Percentiles rank a stretch among this genome's conserved stretches.
Evolutionary conservation across 1,284 basidiomycete genomes (phyloP).

Genomic region (Bondarzewia mesenterica): DNA sequence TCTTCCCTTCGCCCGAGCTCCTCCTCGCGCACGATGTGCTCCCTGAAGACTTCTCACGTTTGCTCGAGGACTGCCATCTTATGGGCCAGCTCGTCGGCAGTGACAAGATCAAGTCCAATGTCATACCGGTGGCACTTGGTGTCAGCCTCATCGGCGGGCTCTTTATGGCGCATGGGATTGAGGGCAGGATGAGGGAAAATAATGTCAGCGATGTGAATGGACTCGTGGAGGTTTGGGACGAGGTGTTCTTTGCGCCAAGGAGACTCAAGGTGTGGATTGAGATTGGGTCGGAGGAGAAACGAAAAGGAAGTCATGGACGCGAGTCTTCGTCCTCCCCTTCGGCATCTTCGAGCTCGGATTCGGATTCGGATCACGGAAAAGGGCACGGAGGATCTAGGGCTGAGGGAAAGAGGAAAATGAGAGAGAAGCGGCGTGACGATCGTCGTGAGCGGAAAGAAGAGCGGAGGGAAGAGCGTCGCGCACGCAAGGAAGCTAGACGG

Average conservation of each 20-base stretch:
- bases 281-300: not conserved
- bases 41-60: constrained; percentile 3
- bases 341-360: not conserved
- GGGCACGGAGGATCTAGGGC: too few species aligned
- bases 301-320: not conserved
- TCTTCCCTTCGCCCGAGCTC: not conserved
- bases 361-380: not conserved
- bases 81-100: not conserved
- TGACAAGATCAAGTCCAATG: not conserved
- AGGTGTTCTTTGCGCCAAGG: constrained; percentile 1
- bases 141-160: not conserved
- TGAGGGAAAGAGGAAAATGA: too few species aligned
- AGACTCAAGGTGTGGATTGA: constrained; percentile 1
- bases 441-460: not conserved
- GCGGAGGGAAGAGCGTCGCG: not conserved
- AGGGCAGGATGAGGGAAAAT: not conserved
- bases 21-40: constrained; percentile 3
- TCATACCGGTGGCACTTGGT: not conserved
- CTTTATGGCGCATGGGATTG: not conserved
- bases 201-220: constrained; percentile 1
- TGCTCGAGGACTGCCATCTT: constrained; percentile 5
- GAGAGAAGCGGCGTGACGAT: not conserved
- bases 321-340: not conserved
- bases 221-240: constrained; percentile 2
- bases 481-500: not conserved